These are phyloP conservation scores for Pleurotus platypus DNA, from an alignment of 768 basidiomycete genomes.

Conservation along the genomic window DNA sequence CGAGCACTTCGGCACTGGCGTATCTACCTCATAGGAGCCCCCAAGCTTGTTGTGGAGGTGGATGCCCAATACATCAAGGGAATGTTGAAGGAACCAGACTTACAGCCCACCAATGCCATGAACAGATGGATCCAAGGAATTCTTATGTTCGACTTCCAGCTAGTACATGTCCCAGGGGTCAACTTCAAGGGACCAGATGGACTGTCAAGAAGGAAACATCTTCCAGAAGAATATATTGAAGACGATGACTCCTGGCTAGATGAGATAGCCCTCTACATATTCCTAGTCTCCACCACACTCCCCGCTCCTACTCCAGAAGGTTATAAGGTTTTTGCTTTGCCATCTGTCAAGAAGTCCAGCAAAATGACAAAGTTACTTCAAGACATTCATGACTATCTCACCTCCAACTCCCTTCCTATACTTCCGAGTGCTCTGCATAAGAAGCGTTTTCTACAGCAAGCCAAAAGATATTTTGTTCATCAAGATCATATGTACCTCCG, in stretches of 20 bases:
- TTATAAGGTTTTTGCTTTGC: neutral
- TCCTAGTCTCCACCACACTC: neutral
- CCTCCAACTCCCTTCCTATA: neutral
- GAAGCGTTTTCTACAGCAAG: neutral
- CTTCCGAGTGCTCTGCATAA: neutral
- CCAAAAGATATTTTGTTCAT: conserved; percentile 12
- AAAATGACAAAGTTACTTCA: neutral
- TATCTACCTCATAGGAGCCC: conserved; percentile 21
- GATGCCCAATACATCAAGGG: conserved; percentile 38
- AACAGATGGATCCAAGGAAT: conserved; percentile 40
- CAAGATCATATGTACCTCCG: conserved; percentile 12
- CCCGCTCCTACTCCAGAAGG: neutral
- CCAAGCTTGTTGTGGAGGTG: conserved; percentile 29
- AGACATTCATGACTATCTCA: neutral
- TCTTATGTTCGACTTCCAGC: conserved; percentile 30
- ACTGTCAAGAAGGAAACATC: conserved; percentile 23
- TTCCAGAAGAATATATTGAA: conserved; percentile 15
- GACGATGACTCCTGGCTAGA: conserved; percentile 26
- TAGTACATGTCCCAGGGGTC: conserved; percentile 32
- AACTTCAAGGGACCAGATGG: conserved; percentile 33
- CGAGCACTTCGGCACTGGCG: conserved; percentile 19
- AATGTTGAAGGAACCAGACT: conserved; percentile 38
- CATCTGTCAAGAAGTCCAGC: neutral
- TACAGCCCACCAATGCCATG: conserved; percentile 30
- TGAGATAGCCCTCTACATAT: neutral